A percentile compares a stretch with the other conserved stretches of the same genome.
Conservation (phyloP, 177 flowering plant species). For the Telopea speciosissima region DNA sequence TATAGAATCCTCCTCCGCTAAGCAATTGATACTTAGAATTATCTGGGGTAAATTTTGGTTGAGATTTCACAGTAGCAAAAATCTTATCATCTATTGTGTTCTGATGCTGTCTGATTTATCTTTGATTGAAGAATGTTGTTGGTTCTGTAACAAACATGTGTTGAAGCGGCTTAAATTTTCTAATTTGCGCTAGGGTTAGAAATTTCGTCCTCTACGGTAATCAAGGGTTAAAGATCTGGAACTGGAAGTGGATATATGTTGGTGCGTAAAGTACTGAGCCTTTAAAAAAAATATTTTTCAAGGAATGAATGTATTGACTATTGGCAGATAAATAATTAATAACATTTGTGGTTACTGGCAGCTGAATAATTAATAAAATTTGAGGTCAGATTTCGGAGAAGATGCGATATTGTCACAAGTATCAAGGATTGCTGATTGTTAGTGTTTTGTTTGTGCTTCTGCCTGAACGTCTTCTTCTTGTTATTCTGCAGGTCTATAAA, state of each 20-base stretch:
- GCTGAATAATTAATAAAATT: not conserved
- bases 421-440: not conserved
- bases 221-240: too few relatives aligned
- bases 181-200: too few relatives aligned
- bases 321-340: not conserved
- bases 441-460: not conserved
- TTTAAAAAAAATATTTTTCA: too few relatives aligned
- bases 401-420: not conserved
- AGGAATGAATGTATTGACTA: not conserved
- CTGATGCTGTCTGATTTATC: not conserved
- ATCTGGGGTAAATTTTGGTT: not conserved
- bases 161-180: too few relatives aligned
- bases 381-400: not conserved
- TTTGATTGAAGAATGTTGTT: not conserved
- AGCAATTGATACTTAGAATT: too few relatives aligned
- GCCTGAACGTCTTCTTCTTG: not conserved
- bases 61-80: not conserved
- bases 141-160: not conserved
- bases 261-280: too few relatives aligned
- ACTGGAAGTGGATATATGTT: too few relatives aligned
- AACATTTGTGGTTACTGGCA: not conserved
- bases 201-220: too few relatives aligned
- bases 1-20: too few relatives aligned
- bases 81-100: not conserved
- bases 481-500: conserved; percentile 1